Percentiles rank a stretch among this genome's conserved stretches.
Evolutionary conservation across 192 early-diverging fungal species (phyloP).

Genomic region (Radiomyces spectabilis): DNA sequence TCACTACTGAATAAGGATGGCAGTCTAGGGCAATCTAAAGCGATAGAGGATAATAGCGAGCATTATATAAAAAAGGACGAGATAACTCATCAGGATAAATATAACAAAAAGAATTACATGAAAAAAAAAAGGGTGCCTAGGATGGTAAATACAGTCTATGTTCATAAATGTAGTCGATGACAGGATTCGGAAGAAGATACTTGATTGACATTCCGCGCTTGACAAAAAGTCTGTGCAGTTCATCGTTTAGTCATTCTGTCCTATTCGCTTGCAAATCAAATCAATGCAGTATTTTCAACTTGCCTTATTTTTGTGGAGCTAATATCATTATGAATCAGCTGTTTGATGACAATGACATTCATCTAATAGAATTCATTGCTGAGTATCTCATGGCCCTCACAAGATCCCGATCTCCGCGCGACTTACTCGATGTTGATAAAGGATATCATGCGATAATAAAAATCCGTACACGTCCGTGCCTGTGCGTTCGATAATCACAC

Average conservation of each 20-base stretch:
- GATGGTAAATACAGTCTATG: slow-evolving; percentile 65
- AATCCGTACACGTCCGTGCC: slow-evolving; percentile 92
- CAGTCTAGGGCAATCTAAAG: no score
- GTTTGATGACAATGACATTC: slow-evolving; percentile 91
- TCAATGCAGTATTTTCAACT: no score
- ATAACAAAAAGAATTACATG: no score
- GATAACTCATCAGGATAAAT: no score
- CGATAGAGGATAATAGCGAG: no score
- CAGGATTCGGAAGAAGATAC: slow-evolving; percentile 86
- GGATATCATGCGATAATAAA: slow-evolving; percentile 80
- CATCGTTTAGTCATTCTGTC: no score
- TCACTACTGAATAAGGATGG: no score
- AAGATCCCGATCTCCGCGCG: background rate
- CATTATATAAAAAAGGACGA: no score
- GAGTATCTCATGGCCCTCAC: background rate
- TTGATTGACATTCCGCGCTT: slow-evolving; percentile 91
- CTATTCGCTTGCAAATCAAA: no score
- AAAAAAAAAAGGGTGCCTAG: no score
- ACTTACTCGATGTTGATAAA: slow-evolving; percentile 81
- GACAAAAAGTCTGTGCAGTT: slow-evolving; percentile 84
- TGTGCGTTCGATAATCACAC: slow-evolving; percentile 91
- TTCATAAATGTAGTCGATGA: slow-evolving; percentile 83
- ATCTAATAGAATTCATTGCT: slow-evolving; percentile 56
- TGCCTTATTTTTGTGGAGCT: slow-evolving; percentile 92
- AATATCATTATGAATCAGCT: slow-evolving; percentile 97